Base-by-base conservation (phyloP, 2,329 filamentous ascomycete genomes). In the Fonsecaea erecta region DNA sequence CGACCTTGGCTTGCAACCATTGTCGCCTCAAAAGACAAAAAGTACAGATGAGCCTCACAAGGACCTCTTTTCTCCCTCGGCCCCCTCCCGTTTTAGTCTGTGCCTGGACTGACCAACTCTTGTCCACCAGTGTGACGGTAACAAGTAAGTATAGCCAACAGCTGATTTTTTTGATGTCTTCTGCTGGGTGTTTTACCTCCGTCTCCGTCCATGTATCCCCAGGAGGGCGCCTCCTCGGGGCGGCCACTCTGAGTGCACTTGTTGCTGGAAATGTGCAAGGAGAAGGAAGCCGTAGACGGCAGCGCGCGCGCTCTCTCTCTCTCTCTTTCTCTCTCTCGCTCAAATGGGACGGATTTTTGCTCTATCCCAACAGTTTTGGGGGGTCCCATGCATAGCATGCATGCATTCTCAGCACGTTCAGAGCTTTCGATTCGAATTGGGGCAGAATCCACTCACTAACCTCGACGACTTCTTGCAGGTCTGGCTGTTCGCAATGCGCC, bases 1-100 rank as follows among this genome's bases (percentile, higher is more conserved):
- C 54, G 4, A 57, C 32, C 54, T 43, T 57, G 54, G 54, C 54
- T 28, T 57, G 54, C 21, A 11, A n/a, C 9, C 32, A 57, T 16
- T 57, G 54, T 26, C 54, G 54, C 9, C 26, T 43, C 32, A 57
- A 57, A 26, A 24, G 54, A 43, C 54, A 57, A 21, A 57, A 57
- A 35, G 32, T 57, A 43, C 24, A 48, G 2, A 48, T 48, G 18
- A n/a, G 14, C 8, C 11, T 40, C 32, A 8, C 9, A 16, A n/a
- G 30, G 1, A 14, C 28, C 32, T 11, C 32, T 34, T 34, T 32
- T 18, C 14, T 28, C 26, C n/a, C 51, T n/a, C 51, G 6, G 6
- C 5, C 34, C 26, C 34, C 8, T 18, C 4, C 54, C 12, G 7
- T 46, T n/a, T 5, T 8, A 1, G 35, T 37, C 28, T 16, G 2